Evolutionary conservation across 768 basidiomycete species (phyloP).

Genomic region (Trametes cinnabarina): DNA sequence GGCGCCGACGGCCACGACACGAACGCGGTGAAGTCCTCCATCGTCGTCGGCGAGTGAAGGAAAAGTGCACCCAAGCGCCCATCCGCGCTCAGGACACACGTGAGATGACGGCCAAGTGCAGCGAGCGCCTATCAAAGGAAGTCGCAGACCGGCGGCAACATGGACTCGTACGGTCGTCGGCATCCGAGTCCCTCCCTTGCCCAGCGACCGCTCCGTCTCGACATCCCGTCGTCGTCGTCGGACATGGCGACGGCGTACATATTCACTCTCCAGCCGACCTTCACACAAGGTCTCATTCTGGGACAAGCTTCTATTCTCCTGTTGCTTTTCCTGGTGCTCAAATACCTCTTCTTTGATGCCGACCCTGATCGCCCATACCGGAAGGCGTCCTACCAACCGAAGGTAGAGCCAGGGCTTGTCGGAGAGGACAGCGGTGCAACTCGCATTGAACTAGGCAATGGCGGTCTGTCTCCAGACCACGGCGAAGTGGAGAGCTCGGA

Average conservation of each 20-base stretch:
- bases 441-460: background rate
- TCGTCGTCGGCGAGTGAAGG: background rate
- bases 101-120: background rate
- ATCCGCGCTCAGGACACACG: constrained; percentile 2
- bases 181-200: background rate
- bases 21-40: constrained; percentile 34
- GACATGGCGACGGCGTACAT: constrained; percentile 54
- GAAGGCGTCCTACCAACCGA: constrained; percentile 58
- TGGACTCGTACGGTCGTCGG: background rate
- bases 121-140: background rate
- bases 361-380: constrained; percentile 51
- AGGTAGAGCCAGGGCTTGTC: constrained; percentile 45
- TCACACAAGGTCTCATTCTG: constrained; percentile 91
- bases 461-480: constrained; percentile 7
- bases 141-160: background rate
- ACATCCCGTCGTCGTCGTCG: background rate
- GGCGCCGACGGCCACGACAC: constrained; percentile 56
- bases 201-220: background rate
- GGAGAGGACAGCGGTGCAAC: background rate
- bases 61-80: background rate
- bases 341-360: constrained; percentile 93
- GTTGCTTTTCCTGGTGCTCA: constrained; percentile 77
- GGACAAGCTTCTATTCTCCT: constrained; percentile 88
- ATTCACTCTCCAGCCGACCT: constrained; percentile 79
- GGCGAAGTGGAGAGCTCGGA: constrained; percentile 68